Evolutionary conservation across 2,329 filamentous ascomycete species (phyloP).

Genomic region (Lasiodiplodia gonubiensis): DNA sequence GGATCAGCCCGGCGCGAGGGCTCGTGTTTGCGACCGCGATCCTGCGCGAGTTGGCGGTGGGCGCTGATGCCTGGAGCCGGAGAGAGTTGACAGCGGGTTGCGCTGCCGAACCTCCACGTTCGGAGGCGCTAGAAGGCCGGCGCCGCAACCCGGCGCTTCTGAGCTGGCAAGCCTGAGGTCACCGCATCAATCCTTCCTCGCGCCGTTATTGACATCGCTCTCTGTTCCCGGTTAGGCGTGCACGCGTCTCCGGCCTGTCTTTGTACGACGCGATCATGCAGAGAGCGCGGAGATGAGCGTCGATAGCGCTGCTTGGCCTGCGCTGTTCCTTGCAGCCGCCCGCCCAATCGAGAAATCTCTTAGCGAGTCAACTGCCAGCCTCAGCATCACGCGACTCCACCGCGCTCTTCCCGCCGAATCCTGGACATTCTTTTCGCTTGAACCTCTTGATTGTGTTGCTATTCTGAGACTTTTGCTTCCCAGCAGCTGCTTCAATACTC

Average conservation of each 20-base stretch:
- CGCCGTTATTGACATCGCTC: not conserved
- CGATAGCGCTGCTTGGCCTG: slow-evolving; percentile 17
- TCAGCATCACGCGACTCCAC: not conserved
- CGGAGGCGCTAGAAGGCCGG: not conserved
- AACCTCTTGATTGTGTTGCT: not conserved
- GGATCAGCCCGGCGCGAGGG: slow-evolving; percentile 5
- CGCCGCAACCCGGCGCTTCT: not conserved
- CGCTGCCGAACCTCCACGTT: slow-evolving; percentile 3
- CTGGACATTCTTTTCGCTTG: not conserved
- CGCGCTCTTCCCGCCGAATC: not conserved
- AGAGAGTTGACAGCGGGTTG: not conserved
- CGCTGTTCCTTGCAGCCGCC: slow-evolving; percentile 24
- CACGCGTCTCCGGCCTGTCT: not conserved
- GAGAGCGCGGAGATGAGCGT: slow-evolving; percentile 18
- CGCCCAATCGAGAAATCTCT: not conserved
- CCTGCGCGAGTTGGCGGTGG: not conserved
- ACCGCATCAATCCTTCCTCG: not conserved
- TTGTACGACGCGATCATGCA: slow-evolving; percentile 23
- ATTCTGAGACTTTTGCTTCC: not conserved
- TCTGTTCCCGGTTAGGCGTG: slow-evolving; percentile 4
- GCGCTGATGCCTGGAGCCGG: not conserved
- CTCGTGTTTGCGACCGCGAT: slow-evolving; percentile 14
- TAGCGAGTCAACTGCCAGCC: not conserved
- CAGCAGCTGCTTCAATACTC: not conserved
- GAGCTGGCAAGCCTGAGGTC: not conserved